Evolutionary conservation across 2,329 filamentous ascomycete species (phyloP).

Genomic region (Cladosporium cucumerinum): DNA sequence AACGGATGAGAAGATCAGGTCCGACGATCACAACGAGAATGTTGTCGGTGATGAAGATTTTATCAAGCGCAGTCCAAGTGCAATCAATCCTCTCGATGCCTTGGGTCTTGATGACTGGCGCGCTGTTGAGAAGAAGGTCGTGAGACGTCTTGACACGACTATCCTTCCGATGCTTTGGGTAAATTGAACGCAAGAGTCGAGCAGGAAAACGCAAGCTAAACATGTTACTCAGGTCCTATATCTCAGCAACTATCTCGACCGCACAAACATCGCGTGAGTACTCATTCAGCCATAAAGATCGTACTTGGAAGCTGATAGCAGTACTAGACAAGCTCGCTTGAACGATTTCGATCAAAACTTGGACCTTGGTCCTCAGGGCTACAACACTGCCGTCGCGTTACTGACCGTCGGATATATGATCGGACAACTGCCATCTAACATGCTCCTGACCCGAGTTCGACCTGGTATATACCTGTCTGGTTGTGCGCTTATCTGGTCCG

Average conservation of each 20-base stretch:
- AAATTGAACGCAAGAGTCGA: background rate
- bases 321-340: background rate
- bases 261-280: constrained; percentile 1
- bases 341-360: constrained; percentile 4
- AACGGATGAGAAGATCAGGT: background rate
- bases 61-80: background rate
- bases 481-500: constrained; percentile 34
- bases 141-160: constrained; percentile 7
- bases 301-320: background rate
- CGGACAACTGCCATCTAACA: constrained; percentile 43
- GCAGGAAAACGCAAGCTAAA: background rate
- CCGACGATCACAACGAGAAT: background rate
- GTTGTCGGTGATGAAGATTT: background rate
- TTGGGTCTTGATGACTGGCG: background rate
- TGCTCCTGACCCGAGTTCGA: constrained; percentile 44
- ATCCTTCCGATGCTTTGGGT: constrained; percentile 3
- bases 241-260: constrained; percentile 1
- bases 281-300: background rate
- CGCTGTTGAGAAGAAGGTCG: constrained; percentile 1
- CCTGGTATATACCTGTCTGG: constrained; percentile 42
- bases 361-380: background rate
- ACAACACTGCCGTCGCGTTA: constrained; percentile 6
- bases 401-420: constrained; percentile 34
- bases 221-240: background rate
- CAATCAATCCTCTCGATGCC: constrained; percentile 1